Percentiles rank a stretch among this genome's conserved stretches.
phyloP scores from a whole-genome alignment of 805 yeast genomes.

The Teunomyces cretensis region DNA sequence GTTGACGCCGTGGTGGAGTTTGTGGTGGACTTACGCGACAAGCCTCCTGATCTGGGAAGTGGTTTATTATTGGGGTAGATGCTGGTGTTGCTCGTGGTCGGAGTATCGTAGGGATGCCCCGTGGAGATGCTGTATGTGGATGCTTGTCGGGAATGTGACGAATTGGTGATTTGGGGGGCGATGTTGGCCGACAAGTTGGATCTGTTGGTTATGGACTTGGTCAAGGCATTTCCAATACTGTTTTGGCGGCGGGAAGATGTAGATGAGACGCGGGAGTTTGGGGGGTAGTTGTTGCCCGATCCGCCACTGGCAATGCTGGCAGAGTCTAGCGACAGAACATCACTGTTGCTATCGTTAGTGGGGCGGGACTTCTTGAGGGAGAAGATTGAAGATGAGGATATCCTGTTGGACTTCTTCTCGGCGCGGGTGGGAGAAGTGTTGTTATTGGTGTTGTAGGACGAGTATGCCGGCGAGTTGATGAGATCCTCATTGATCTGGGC shows the following conservation, averaged over 20 bases:
- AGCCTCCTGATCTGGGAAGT: conserved; percentile 16
- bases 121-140: conserved; percentile 38
- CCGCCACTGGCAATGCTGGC: conserved; percentile 29
- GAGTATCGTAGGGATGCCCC: conserved; percentile 29
- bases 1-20: conserved; percentile 13
- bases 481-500: conserved; percentile 22
- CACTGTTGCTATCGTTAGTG: conserved; percentile 23
- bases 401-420: conserved; percentile 19
- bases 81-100: conserved; percentile 12
- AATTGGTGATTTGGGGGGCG: conserved; percentile 26
- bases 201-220: conserved; percentile 14
- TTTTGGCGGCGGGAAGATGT: conserved; percentile 11
- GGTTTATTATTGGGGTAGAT: conserved; percentile 9
- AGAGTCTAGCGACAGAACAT: conserved; percentile 32
- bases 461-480: conserved; percentile 29
- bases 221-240: conserved; percentile 12
- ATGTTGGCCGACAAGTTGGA: conserved; percentile 14
- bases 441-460: conserved; percentile 11
- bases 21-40: conserved; percentile 14
- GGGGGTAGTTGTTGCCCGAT: conserved; percentile 4
- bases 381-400: conserved; percentile 37
- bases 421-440: conserved; percentile 9
- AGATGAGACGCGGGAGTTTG: conserved; percentile 4
- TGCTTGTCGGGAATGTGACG: conserved; percentile 41
- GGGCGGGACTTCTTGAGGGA: conserved; percentile 27